Evolutionary conservation across 192 early-diverging fungal genomes (phyloP).

Genomic region (Coemansia sp.): DNA sequence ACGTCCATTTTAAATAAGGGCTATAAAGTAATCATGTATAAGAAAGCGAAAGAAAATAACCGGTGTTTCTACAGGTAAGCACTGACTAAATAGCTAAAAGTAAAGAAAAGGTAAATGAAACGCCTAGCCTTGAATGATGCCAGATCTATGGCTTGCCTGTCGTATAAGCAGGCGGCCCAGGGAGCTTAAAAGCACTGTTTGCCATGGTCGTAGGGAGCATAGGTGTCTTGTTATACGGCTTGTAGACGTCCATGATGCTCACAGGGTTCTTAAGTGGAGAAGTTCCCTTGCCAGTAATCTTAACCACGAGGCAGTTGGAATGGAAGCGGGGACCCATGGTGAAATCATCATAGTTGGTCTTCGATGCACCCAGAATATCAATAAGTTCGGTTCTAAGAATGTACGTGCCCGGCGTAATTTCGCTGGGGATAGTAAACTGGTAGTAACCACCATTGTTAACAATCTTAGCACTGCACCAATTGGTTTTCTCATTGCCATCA

Average conservation of each 20-base stretch:
- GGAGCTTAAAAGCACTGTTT: background rate
- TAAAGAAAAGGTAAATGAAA: too few relatives aligned
- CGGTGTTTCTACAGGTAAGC: too few relatives aligned
- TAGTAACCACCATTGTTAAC: background rate
- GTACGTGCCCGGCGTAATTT: too few relatives aligned
- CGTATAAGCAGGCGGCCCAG: background rate
- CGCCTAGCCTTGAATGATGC: too few relatives aligned
- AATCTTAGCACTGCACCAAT: background rate
- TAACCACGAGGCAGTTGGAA: background rate
- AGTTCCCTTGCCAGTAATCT: background rate
- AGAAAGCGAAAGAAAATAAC: too few relatives aligned
- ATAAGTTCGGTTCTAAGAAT: too few relatives aligned
- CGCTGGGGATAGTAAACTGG: too few relatives aligned
- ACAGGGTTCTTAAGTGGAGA: background rate
- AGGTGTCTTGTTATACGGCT: background rate
- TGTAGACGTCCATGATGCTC: background rate
- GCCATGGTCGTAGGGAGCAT: background rate
- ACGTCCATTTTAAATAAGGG: too few relatives aligned
- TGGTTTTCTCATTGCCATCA: too few relatives aligned
- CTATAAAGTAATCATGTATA: too few relatives aligned
- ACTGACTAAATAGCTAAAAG: too few relatives aligned
- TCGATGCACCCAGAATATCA: too few relatives aligned
- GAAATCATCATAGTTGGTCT: background rate
- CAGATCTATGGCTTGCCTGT: background rate
- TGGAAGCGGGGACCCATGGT: background rate